These are phyloP conservation scores for Sanghuangporus weigelae DNA, from an alignment of 1,284 basidiomycete genomes.

Conservation along the genomic window DNA sequence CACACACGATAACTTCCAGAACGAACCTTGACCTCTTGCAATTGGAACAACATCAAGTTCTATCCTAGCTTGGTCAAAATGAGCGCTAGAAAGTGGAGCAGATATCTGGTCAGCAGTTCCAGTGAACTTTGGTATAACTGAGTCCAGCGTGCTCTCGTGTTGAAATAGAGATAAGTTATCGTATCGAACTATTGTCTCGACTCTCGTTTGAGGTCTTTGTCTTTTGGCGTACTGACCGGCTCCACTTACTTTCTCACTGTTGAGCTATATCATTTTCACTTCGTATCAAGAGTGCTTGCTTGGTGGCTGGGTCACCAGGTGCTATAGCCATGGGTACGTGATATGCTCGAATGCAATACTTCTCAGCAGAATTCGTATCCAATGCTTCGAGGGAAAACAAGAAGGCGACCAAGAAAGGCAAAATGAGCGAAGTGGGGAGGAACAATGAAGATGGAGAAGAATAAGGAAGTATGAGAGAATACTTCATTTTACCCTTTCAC, in stretches of 20 bases:
- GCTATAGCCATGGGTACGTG: not conserved
- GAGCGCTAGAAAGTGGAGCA: not conserved
- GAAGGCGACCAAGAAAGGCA: not conserved
- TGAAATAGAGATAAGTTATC: not conserved
- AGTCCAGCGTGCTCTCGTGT: too few species aligned
- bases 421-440: not conserved
- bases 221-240: not conserved
- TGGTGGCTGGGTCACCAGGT: not conserved
- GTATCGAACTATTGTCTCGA: not conserved
- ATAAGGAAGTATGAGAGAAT: not conserved
- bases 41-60: too few species aligned
- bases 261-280: not conserved
- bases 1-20: too few species aligned
- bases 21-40: too few species aligned
- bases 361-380: too few species aligned
- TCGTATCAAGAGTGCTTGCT: not conserved
- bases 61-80: not conserved
- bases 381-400: not conserved
- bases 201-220: not conserved
- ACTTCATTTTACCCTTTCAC: not conserved
- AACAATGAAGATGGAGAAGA: not conserved
- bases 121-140: too few species aligned
- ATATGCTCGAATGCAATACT: too few species aligned
- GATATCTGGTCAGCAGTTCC: not conserved
- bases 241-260: slow-evolving; percentile 1